Conservation (phyloP, 176 grass and related monocot species). For the Rhipidocladum racemiflorum region DNA sequence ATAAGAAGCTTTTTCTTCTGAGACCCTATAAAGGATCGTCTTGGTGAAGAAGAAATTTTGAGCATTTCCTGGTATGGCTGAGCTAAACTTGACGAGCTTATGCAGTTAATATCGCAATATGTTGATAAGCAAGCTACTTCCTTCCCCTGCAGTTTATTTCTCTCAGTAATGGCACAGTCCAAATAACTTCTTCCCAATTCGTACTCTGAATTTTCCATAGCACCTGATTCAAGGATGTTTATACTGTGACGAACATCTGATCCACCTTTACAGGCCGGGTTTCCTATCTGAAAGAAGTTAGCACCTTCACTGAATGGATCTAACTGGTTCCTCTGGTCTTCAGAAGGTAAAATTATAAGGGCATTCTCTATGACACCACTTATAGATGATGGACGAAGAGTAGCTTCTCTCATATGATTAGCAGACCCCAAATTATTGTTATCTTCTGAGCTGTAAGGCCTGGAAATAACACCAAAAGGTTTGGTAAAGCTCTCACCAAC, state of each 20-base stretch:
- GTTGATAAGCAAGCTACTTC: background rate
- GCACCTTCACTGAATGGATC: conserved; percentile 35
- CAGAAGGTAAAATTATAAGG: background rate
- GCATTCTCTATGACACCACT: conserved; percentile 29
- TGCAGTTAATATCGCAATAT: background rate
- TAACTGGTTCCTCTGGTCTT: conserved; percentile 6
- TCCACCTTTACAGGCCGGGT: background rate
- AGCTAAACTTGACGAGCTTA: conserved; percentile 28
- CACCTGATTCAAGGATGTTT: background rate
- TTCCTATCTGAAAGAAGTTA: conserved; percentile 31
- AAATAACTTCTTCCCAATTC: conserved; percentile 14
- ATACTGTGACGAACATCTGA: background rate
- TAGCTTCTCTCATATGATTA: conserved; percentile 16
- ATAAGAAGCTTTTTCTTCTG: conserved; percentile 80
- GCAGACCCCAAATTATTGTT: background rate
- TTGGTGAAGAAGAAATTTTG: conserved; percentile 12
- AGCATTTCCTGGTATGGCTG: conserved; percentile 24
- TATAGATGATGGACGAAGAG: conserved; percentile 1
- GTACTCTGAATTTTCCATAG: background rate
- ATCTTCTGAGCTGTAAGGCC: conserved; percentile 7
- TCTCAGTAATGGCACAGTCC: conserved; percentile 7
- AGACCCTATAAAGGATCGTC: conserved; percentile 16
- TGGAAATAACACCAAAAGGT: background rate
- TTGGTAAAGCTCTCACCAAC: background rate
- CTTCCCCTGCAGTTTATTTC: conserved; percentile 25